These are phyloP conservation scores for Vigna unguiculata DNA, from an alignment of 306 rosid genomes.

Conservation along the genomic window DNA sequence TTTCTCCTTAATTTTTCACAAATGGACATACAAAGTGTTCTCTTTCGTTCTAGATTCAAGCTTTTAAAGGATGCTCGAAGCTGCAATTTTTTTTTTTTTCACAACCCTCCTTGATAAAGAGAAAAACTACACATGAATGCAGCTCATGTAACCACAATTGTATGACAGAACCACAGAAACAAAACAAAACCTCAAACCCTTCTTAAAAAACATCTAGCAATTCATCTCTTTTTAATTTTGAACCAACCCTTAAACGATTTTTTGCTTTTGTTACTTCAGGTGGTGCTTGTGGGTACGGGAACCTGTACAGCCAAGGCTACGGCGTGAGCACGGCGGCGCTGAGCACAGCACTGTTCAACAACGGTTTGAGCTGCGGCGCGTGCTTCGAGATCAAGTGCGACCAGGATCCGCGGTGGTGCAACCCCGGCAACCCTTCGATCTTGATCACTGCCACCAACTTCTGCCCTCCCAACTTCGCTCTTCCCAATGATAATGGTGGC, in stretches of 20 bases:
- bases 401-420: constrained; percentile 82
- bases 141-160: background rate
- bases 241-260: background rate
- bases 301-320: constrained; percentile 94
- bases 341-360: constrained; percentile 94
- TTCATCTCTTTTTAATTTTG: too few species aligned
- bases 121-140: background rate
- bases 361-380: constrained; percentile 84
- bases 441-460: constrained; percentile 90
- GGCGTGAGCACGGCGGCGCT: constrained; percentile 94
- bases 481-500: constrained; percentile 86
- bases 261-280: constrained; percentile 46
- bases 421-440: constrained; percentile 89
- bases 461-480: constrained; percentile 94
- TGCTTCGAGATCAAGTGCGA: constrained; percentile 92
- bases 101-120: background rate
- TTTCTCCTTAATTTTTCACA: background rate
- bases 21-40: background rate
- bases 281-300: constrained; percentile 96
- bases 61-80: background rate
- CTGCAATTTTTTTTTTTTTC: background rate
- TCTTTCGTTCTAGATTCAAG: background rate
- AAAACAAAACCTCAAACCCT: background rate
- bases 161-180: background rate
- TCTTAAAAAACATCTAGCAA: background rate